phyloP scores from a whole-genome alignment of 306 rosid genomes.

The Castanospermum australe region DNA sequence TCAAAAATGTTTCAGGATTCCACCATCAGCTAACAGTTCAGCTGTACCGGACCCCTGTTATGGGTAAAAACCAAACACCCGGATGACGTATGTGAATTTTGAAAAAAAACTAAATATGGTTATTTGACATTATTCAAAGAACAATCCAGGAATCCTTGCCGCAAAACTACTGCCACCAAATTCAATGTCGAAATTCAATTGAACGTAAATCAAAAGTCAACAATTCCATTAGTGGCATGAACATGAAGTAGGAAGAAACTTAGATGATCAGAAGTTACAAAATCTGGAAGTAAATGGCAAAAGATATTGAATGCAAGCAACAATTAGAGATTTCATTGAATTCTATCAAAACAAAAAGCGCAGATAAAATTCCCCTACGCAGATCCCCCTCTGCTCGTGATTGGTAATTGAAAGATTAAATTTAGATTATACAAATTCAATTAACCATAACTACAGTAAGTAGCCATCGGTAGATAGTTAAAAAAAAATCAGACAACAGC shows the following conservation, averaged over 20 bases:
- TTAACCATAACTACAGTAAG: conserved; percentile 1
- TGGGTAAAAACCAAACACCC: neutral
- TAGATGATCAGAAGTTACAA: neutral
- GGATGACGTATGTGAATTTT: neutral
- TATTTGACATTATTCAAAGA: neutral
- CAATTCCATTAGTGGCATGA: conserved; percentile 3
- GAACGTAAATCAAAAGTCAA: conserved; percentile 20
- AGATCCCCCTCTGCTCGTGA: neutral
- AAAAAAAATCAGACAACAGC: neutral
- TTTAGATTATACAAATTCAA: conserved; percentile 13
- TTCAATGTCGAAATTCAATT: neutral
- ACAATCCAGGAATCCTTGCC: neutral
- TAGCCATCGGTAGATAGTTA: neutral
- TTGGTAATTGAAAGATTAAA: conserved; percentile 1
- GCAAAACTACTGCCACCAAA: neutral
- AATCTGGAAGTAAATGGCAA: neutral
- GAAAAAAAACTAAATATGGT: neutral
- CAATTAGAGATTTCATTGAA: neutral
- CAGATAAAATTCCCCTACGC: neutral
- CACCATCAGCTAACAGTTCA: conserved; percentile 29
- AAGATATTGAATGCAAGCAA: conserved; percentile 16
- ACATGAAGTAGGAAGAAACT: neutral
- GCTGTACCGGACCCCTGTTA: conserved; percentile 17
- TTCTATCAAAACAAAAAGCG: neutral
- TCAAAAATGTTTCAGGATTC: conserved; percentile 18